A percentile compares a stretch with the other conserved stretches of the same genome.
phyloP scores from a whole-genome alignment of 208 protist species.

The Trichomonas tenax region DNA sequence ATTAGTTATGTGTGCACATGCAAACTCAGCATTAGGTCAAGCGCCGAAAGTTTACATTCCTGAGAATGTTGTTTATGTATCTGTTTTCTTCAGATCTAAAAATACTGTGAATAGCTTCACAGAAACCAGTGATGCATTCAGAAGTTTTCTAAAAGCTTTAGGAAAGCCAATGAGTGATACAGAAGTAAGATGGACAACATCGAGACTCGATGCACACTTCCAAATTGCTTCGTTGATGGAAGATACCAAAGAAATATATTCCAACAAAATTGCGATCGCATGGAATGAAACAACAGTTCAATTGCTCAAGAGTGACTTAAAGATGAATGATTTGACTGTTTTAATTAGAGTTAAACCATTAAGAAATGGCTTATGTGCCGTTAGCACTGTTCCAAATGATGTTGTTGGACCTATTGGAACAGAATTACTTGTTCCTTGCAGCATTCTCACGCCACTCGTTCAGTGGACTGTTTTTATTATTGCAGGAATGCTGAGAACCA shows the following conservation, averaged over 20 bases:
- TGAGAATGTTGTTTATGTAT: not conserved
- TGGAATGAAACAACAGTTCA: not conserved
- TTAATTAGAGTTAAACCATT: not conserved
- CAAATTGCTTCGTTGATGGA: not conserved
- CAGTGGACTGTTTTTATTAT: not conserved
- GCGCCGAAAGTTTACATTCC: not conserved
- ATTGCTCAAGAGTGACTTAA: not conserved
- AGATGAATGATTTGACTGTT: not conserved
- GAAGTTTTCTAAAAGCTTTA: not conserved
- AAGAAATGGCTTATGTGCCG: not conserved
- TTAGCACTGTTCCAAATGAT: not conserved
- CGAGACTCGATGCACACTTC: not conserved
- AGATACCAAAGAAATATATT: not conserved
- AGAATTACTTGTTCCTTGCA: not conserved
- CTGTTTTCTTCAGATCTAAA: not conserved
- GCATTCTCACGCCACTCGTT: not conserved
- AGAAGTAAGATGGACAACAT: not conserved
- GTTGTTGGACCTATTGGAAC: not conserved
- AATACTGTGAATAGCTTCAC: not conserved
- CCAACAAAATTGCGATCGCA: not conserved
- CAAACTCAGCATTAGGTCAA: not conserved
- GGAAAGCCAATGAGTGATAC: not conserved
- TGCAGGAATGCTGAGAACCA: no score
- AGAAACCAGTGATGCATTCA: not conserved
- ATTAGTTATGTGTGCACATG: not conserved